These are phyloP conservation scores for Lasiodiplodia gonubiensis DNA, from an alignment of 2,329 filamentous ascomycete species.

Conservation along the genomic window DNA sequence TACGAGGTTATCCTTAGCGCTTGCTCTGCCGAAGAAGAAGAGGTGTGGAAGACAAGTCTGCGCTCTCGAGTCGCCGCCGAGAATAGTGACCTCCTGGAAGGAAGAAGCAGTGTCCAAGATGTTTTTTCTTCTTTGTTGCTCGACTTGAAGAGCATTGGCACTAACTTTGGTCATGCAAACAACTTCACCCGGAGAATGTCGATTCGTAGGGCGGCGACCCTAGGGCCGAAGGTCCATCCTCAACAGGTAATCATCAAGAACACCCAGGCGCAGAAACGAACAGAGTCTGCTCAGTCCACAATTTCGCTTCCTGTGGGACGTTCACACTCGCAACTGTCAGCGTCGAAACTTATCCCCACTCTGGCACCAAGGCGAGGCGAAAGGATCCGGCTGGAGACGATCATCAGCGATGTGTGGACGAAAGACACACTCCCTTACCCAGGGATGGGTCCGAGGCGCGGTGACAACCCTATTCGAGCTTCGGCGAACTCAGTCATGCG, in stretches of 20 bases:
- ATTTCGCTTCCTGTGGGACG: conserved; percentile 68
- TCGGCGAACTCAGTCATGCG: conserved; percentile 88
- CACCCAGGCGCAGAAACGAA: conserved; percentile 71
- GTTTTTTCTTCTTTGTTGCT: conserved; percentile 70
- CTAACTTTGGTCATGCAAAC: conserved; percentile 75
- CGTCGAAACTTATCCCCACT: conserved; percentile 67
- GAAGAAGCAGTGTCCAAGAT: conserved; percentile 53
- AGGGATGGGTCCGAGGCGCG: conserved; percentile 72
- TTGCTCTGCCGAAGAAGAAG: conserved; percentile 79
- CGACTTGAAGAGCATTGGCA: conserved; percentile 74
- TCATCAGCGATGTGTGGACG: conserved; percentile 82
- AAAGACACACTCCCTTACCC: conserved; percentile 80
- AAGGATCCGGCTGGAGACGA: conserved; percentile 74
- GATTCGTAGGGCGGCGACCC: conserved; percentile 77
- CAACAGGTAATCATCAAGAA: conserved; percentile 87
- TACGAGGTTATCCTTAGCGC: conserved; percentile 89
- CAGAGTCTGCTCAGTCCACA: conserved; percentile 51
- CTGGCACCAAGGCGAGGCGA: conserved; percentile 77
- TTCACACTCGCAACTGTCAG: conserved; percentile 79
- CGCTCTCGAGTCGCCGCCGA: conserved; percentile 57
- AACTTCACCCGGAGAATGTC: conserved; percentile 71
- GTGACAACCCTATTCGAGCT: conserved; percentile 74
- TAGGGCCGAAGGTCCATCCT: conserved; percentile 69
- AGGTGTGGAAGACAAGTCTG: conserved; percentile 77
- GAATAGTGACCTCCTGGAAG: conserved; percentile 57